Conservation (phyloP, 2,329 filamentous ascomycete species). For the Fusarium succisae region DNA sequence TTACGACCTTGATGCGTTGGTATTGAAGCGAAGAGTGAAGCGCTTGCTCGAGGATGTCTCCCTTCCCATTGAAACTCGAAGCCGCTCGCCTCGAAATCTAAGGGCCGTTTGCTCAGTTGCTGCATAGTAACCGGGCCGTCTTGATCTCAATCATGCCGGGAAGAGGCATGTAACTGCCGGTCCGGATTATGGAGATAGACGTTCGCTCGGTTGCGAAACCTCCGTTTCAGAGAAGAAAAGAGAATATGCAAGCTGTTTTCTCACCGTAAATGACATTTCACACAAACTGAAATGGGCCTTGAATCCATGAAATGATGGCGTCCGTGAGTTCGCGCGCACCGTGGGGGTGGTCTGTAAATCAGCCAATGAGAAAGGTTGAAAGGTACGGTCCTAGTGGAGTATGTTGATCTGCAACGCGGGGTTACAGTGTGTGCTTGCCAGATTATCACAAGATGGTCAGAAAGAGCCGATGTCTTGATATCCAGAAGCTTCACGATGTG, state of each 20-base stretch:
- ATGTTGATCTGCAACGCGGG: conserved; percentile 8
- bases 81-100: not conserved
- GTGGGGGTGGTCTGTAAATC: not conserved
- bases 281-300: not conserved
- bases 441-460: not conserved
- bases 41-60: not conserved
- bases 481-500: not conserved
- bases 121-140: conserved; percentile 19
- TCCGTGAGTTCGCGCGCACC: not conserved
- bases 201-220: not conserved
- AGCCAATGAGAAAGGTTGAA: conserved; percentile 1
- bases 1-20: not conserved
- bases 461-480: not conserved
- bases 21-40: not conserved
- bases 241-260: not conserved
- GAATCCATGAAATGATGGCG: not conserved
- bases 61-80: not conserved
- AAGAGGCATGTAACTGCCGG: conserved; percentile 9
- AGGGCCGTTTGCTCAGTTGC: not conserved
- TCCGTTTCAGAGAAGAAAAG: not conserved
- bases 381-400: not conserved
- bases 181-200: conserved; percentile 14
- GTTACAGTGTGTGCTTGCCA: not conserved
- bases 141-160: not conserved
- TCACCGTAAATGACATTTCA: not conserved